Base-by-base conservation (phyloP, 139 green algal genomes). In the Eudorina sp. region DNA sequence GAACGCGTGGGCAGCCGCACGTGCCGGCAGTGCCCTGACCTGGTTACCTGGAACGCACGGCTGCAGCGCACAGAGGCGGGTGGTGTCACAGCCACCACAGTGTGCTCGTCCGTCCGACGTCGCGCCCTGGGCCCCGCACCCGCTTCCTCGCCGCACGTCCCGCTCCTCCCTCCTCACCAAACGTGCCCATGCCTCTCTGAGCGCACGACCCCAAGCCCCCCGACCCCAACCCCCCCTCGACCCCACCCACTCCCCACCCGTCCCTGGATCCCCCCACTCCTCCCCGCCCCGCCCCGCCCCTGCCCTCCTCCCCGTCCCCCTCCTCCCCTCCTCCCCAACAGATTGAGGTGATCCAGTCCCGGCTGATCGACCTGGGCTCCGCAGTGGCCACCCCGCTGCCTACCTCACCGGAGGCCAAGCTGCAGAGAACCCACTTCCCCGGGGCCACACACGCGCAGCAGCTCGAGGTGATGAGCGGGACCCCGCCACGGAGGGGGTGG, bases 281-380 rank as follows among this genome's bases (percentile, higher is more conserved):
- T n/a, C 7, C 62, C 29, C 3, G 14, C 62, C 62, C 16, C n/a
- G 9, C 62, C 4, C 62, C 62, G 29, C 62, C 62, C 41, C n/a
- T 7, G 5, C 29, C 9, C 62, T 7, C 62, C 62, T 31, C 62
- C 62, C 62, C 74, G 66, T 41, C 45, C 74, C 21, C 27, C 13
- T 11, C 48, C 43, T 80, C 41, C 14, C 31, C 41, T 29, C 29
- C 62, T 53, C 38, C n/a, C n/a, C n/a, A n/a, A 40, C 95, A 99
- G 93, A 74, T 99, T 78, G 74, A 92, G 84, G 72, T 55, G 8
- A 97, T 99, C 40, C 97, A 99, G 85, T 97, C 93, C 0, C 88
- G 97, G 4, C 93, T 99, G 75, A 91, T 99, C 16, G 97, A 99
- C 68, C 94, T 98, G 34, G 97, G 97, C 0, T 97, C 95, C 3